Base-by-base conservation (phyloP, 257 asterid species). In the Rehmannia glutinosa region DNA sequence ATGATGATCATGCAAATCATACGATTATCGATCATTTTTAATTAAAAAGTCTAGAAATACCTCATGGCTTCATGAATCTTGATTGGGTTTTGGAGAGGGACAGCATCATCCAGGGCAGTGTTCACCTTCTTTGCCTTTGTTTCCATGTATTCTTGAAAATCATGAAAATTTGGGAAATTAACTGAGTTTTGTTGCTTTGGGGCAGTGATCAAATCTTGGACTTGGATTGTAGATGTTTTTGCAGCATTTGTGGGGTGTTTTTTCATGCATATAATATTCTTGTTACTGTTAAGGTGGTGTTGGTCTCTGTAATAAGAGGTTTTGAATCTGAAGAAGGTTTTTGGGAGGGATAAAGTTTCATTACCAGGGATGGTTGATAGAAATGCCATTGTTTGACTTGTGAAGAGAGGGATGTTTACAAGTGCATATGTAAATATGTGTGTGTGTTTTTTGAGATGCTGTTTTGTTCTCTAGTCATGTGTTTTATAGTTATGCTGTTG, bases 1-100 rank as follows among this genome's bases (percentile, higher is more conserved):
- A n/a, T n/a, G n/a, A n/a, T n/a, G n/a, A n/a, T n/a, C n/a, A n/a
- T n/a, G n/a, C n/a, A n/a, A n/a, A n/a, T n/a, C n/a, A 32, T 3
- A 32, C 38, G 8, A 32, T 32, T 3, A 32, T 3, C 38, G 0
- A 8, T 3, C 4, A 3, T 32, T 3, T 32, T 3, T 0, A 32
- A 32, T 32, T 1, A 32, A 32, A 32, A 32, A 32, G 8, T 32
- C 4, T 3, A 32, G 4, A 19, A 84, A 69, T 86, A 84, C 3
- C 94, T 77, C 89, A 88, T 88, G 54, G 96, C 84, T 35, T 84
- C 83, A 23, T 84, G 87, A 64, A 88, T 73, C 49, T 72, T 84
- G 43, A 69, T 25, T 0, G 96, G 94, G 36, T 70, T 77, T 54
- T 80, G 85, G 74, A 86, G 66, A 0, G 86, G 96, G 17, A 84